Evolutionary conservation across 129 eudicot genomes (phyloP), one percentile per base, ranked within the genome.

Genomic region (Sambucus nigra): DNA sequence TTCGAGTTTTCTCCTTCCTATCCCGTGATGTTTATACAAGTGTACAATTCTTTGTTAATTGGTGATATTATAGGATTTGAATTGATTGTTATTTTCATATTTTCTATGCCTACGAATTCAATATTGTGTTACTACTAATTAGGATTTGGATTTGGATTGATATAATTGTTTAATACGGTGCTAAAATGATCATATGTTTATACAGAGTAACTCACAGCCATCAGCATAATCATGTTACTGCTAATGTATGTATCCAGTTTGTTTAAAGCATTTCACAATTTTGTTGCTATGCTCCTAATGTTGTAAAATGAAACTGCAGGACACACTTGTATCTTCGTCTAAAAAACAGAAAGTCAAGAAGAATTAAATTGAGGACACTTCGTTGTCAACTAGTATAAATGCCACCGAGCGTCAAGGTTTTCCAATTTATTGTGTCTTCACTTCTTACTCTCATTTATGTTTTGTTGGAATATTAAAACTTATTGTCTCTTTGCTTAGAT

Each of bases 271-370:
- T 22, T 31, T 62, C 42, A 40, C 4, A 25, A 25, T 52, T 32
- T 56, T 17, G 24, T 27, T 54, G 42, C 49, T 64, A 35, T 18
- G 32, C 29, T 38, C 55, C 44, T 61, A 16, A 58, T 58, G 15
- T 64, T 17, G 27, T 51, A 14, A 46, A 39, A 45, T 56, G 24
- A 33, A 46, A 60, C 63, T 73, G 67, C 86, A 89, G 97, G 97
- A 85, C n/a, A 33, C 48, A 60, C 38, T 63, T 68, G 62, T 67
- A 39, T 74, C 69, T 71, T 78, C 94, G 54, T 81, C 95, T 48
- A 82, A 74, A 64, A 91, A 82, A 63, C 81, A 79, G n/a, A 85
- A 86, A 70, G 70, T 51, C 53, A 85, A 77, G 76, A 91, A 77
- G 81, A 91, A 81, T 66, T 54, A 63, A 39, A 71, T 50, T 25